Evolutionary conservation across 345 rosid species (phyloP), one percentile per base, ranked within the genome.

Genomic region (Geranium brycei): DNA sequence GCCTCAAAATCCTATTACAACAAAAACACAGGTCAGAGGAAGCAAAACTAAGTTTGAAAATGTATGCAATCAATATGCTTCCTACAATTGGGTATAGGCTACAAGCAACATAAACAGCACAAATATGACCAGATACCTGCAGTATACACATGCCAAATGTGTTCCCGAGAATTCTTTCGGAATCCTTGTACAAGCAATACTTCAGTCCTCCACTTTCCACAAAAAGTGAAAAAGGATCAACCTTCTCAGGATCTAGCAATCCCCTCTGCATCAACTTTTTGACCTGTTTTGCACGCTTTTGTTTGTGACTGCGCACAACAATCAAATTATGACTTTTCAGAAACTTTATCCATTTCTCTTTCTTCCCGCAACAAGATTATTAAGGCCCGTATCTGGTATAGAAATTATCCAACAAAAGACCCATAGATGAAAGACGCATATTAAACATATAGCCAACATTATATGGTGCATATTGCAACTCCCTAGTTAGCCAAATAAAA

Each of bases 81-180:
- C 31, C 32, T 60, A 60, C 62, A 10, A 60, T 60, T 2, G 4
- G 35, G 8, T 23, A 15, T 38, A 18, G 17, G 31, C 31, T 51
- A 55, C 19, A 17, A 38, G 31, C n/a, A 19, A 62, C 55, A 30
- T 38, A 55, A 62, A 8, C 65, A 38, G 56, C 56, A 19, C 31
- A 55, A 64, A 59, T 16, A 13, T 40, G 41, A 69, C 19, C 55
- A 7, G 19, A n/a, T 28, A 93, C 99, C 95, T 93, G 99, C 71
- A 93, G 82, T 55, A 93, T 81, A 68, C 97, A 90, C 96, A 88
- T 90, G 66, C 97, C 97, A 66, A 90, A 93, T 51, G 99, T 93
- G 71, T 90, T 93, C 57, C 99, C 99, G 0, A 93, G 86, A 56
- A 90, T 75, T 59, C 92, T 74, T 72, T 93, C 96, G 4, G 97